A percentile compares a stretch with the other conserved stretches of the same genome.
phyloP scores from a whole-genome alignment of 2,329 filamentous ascomycete genomes.

The Fusarium chlamydosporum region DNA sequence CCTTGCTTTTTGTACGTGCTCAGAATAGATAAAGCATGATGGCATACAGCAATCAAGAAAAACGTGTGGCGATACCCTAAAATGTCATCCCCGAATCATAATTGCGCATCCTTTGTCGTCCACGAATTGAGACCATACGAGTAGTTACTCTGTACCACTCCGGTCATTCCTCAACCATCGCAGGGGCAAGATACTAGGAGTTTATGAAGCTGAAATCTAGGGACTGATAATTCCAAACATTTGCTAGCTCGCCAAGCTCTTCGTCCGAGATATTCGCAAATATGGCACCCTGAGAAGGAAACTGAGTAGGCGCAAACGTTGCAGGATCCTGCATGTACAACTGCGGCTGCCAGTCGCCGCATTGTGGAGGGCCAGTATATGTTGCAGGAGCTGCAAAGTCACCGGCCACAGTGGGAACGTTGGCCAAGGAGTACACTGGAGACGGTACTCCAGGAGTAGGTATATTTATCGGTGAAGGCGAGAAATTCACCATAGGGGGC shows the following conservation, averaged over 20 bases:
- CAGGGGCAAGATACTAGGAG: background rate
- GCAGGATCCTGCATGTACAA: constrained; percentile 20
- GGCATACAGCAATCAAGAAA: background rate
- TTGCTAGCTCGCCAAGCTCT: constrained; percentile 54
- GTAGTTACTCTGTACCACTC: background rate
- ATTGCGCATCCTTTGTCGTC: background rate
- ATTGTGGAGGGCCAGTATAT: constrained; percentile 22
- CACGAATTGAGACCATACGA: background rate
- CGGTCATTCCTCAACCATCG: background rate
- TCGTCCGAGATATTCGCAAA: constrained; percentile 53
- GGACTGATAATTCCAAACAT: constrained; percentile 55
- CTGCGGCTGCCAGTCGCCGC: constrained; percentile 39
- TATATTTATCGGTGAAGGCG: constrained; percentile 8
- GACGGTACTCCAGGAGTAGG: constrained; percentile 19
- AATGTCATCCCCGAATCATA: background rate
- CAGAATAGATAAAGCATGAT: background rate
- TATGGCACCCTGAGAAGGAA: constrained; percentile 31
- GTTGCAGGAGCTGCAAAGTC: constrained; percentile 7
- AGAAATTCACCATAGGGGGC: constrained; percentile 7
- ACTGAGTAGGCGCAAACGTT: constrained; percentile 11
- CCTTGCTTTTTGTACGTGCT: background rate
- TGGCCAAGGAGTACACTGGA: constrained; percentile 23
- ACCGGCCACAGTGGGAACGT: background rate
- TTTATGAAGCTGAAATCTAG: constrained; percentile 53
- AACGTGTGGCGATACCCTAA: too few relatives aligned